Evolutionary conservation across 345 rosid genomes (phyloP).

Genomic region (Anastatica hierochuntica): DNA sequence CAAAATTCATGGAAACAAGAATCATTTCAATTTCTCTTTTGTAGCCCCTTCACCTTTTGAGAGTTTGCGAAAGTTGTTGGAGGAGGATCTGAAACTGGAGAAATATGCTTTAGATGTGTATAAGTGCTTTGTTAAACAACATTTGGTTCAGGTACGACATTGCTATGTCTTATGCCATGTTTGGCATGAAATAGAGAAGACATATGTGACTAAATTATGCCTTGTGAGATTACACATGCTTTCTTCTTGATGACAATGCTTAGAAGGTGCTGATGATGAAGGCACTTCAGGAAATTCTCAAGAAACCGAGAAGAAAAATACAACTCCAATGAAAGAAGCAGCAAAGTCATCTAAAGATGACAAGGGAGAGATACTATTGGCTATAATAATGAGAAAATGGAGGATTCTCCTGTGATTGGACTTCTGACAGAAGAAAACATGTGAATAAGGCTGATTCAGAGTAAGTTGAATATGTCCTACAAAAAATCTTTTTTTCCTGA

Average conservation of each 20-base stretch:
- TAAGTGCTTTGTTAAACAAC: constrained; percentile 63
- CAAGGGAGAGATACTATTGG: constrained; percentile 19
- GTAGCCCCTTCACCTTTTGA: constrained; percentile 69
- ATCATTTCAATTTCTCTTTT: background rate
- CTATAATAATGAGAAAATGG: constrained; percentile 3
- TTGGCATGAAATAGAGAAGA: background rate
- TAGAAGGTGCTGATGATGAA: constrained; percentile 34
- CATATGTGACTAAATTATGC: background rate
- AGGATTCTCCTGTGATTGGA: constrained; percentile 52
- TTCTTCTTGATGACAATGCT: constrained; percentile 14
- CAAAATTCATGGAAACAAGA: background rate
- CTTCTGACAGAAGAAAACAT: constrained; percentile 37
- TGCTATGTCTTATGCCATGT: background rate
- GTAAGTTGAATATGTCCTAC: constrained; percentile 41
- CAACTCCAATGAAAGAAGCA: constrained; percentile 24
- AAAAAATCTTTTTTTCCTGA: background rate
- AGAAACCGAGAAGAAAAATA: constrained; percentile 29
- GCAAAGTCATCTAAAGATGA: constrained; percentile 30
- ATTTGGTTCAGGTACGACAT: constrained; percentile 23
- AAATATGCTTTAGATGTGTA: constrained; percentile 59
- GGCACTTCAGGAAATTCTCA: constrained; percentile 39
- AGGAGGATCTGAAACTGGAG: constrained; percentile 73
- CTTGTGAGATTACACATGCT: background rate
- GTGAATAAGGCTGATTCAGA: constrained; percentile 52
- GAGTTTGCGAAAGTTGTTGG: constrained; percentile 75